phyloP scores from a whole-genome alignment of 2,329 filamentous ascomycete species.

The Penicillium sp. region DNA sequence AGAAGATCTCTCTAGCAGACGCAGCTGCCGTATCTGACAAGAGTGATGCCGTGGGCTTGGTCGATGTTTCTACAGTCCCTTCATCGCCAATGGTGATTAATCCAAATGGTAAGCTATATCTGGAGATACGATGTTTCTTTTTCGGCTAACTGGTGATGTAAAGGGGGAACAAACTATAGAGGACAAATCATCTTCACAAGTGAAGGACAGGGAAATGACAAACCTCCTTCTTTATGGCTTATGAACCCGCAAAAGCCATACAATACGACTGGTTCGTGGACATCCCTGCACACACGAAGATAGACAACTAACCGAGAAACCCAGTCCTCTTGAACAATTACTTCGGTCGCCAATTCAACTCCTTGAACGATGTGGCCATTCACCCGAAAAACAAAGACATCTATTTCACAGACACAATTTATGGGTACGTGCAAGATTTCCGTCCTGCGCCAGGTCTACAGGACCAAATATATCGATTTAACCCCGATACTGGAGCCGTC shows the following conservation, averaged over 20 bases:
- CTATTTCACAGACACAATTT: slow-evolving; percentile 21
- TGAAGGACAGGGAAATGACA: slow-evolving; percentile 16
- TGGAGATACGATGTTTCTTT: background rate
- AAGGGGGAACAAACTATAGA: slow-evolving; percentile 12
- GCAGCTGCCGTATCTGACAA: background rate
- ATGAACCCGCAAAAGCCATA: slow-evolving; percentile 19
- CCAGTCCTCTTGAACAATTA: slow-evolving; percentile 20
- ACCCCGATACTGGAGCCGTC: slow-evolving; percentile 10
- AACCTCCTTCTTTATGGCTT: slow-evolving; percentile 14
- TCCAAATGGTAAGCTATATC: background rate
- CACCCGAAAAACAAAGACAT: slow-evolving; percentile 18
- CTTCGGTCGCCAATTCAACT: slow-evolving; percentile 22
- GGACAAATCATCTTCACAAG: slow-evolving; percentile 12
- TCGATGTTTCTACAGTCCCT: background rate
- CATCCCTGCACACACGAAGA: background rate
- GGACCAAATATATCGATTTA: slow-evolving; percentile 18
- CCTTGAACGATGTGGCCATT: slow-evolving; percentile 17
- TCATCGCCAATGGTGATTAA: background rate
- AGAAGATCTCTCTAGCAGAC: background rate
- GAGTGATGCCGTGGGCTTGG: background rate
- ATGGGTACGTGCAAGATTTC: slow-evolving; percentile 19
- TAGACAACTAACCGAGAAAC: background rate
- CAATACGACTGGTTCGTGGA: slow-evolving; percentile 12
- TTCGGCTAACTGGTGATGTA: background rate
- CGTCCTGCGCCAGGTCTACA: slow-evolving; percentile 17